Percentiles rank a stretch among this genome's conserved stretches.
These are phyloP conservation scores for Macrophomina phaseolina DNA, from an alignment of 2,329 filamentous ascomycete species.

Conservation along the genomic window DNA sequence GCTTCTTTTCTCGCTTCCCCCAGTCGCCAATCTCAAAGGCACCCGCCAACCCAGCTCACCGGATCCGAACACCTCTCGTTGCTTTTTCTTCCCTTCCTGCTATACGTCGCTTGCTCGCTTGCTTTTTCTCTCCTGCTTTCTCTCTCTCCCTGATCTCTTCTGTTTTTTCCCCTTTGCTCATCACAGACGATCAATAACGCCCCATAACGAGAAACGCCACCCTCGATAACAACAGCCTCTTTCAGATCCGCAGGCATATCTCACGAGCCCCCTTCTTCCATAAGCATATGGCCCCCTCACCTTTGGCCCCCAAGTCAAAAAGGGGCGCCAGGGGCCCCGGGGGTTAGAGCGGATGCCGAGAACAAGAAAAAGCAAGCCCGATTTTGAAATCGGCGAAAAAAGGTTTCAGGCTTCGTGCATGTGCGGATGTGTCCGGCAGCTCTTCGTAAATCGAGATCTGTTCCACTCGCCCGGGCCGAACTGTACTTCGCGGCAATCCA, in stretches of 20 bases:
- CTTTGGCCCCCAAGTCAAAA: neutral
- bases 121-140: neutral
- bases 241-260: conserved; percentile 12
- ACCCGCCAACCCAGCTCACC: neutral
- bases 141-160: neutral
- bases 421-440: neutral
- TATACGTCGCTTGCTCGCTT: neutral
- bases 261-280: conserved; percentile 15
- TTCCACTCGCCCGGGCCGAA: neutral
- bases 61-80: neutral
- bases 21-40: neutral
- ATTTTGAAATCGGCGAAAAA: neutral
- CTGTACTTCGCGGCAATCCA: no score
- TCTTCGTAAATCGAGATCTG: conserved; percentile 2
- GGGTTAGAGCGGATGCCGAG: neutral
- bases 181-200: neutral
- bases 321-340: neutral
- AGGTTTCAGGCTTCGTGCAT: neutral
- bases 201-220: neutral
- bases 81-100: neutral
- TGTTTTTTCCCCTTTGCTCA: neutral
- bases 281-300: conserved; percentile 8
- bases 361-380: conserved; percentile 1
- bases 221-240: conserved; percentile 16
- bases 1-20: conserved; percentile 4